A percentile compares a stretch with the other conserved stretches of the same genome.
Conservation (phyloP, 441 rosid genomes). For the Pelargonium australe region DNA sequence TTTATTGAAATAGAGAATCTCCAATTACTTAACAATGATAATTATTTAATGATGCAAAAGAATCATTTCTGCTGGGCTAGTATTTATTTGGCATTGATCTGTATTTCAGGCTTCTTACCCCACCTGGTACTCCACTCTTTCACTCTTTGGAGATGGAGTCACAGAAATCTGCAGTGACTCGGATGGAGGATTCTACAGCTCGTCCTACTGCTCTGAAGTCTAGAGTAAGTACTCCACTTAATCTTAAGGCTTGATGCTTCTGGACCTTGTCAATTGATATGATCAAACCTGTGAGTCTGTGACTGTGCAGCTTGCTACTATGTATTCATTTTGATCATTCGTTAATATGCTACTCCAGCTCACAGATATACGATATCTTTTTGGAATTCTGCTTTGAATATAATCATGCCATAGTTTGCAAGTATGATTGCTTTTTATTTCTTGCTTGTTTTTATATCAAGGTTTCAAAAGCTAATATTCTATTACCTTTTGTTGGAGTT, state of each 20-base stretch:
- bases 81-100: conserved; percentile 17
- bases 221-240: conserved; percentile 44
- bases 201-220: conserved; percentile 45
- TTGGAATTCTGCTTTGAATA: background rate
- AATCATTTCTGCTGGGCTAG: conserved; percentile 10
- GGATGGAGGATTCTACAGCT: conserved; percentile 38
- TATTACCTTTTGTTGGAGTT: conserved; percentile 20
- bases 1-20: too few relatives aligned
- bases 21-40: too few relatives aligned
- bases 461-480: conserved; percentile 9
- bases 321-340: too few relatives aligned
- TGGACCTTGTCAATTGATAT: conserved; percentile 1
- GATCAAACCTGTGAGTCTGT: too few relatives aligned
- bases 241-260: conserved; percentile 15
- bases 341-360: too few relatives aligned
- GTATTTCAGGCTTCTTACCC: conserved; percentile 71
- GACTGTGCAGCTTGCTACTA: too few relatives aligned
- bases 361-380: background rate
- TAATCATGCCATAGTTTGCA: background rate
- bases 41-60: conserved; percentile 2
- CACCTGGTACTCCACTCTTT: conserved; percentile 55
- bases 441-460: conserved; percentile 17
- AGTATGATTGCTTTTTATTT: conserved; percentile 7
- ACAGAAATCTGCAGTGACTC: conserved; percentile 32
- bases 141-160: conserved; percentile 52